Percentiles rank a stretch among this genome's conserved stretches.
phyloP scores from a whole-genome alignment of 2,329 filamentous ascomycete species.

The Sporothrix curviconia region DNA sequence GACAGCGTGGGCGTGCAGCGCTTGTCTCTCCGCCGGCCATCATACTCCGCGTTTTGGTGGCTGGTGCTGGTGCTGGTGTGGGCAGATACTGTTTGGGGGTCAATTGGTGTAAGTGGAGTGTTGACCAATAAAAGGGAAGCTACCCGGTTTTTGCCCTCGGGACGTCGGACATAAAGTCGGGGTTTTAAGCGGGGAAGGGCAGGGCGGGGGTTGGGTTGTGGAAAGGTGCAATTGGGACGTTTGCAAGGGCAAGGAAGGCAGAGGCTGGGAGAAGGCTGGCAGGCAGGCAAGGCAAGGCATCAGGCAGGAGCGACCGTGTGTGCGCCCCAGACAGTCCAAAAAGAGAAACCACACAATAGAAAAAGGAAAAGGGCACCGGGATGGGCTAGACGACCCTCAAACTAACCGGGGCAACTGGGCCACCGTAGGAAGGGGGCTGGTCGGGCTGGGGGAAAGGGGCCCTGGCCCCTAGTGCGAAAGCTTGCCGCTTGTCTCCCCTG shows the following conservation, averaged over 20 bases:
- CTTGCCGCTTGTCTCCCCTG: no score
- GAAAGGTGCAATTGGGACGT: background rate
- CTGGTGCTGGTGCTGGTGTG: no score
- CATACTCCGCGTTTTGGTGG: conserved; percentile 10
- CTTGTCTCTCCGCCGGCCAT: conserved; percentile 3
- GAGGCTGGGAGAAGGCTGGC: no score
- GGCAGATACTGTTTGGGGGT: no score
- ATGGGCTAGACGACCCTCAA: background rate
- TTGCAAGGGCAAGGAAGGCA: background rate
- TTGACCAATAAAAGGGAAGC: background rate
- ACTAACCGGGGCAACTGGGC: conserved; percentile 14
- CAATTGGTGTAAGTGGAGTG: background rate
- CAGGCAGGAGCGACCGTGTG: background rate
- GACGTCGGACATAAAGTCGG: conserved; percentile 6
- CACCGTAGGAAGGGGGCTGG: conserved; percentile 1
- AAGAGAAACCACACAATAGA: no score
- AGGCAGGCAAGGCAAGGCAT: no score
- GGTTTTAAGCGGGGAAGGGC: conserved; percentile 5
- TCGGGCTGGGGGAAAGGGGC: background rate
- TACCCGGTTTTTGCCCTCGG: conserved; percentile 9
- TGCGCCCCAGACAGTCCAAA: no score
- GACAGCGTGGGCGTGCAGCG: background rate
- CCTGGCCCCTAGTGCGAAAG: no score
- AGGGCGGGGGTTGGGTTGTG: background rate
- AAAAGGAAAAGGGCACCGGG: conserved; percentile 8